Conservation (phyloP, 2,329 filamentous ascomycete genomes). For the Aspergillus luchuensis region DNA sequence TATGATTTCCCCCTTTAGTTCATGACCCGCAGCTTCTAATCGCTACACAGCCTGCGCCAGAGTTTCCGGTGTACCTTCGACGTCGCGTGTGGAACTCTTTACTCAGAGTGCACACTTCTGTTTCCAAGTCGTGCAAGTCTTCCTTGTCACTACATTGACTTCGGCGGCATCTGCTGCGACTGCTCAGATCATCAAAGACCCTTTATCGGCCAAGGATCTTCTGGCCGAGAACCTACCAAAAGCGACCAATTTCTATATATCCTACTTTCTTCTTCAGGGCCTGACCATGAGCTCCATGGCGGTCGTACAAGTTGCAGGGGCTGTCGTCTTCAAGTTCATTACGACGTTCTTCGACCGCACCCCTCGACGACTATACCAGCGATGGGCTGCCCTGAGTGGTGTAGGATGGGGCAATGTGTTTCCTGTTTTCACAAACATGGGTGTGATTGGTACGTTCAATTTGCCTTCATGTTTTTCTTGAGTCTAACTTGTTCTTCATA, state of each 20-base stretch:
- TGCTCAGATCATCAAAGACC: slow-evolving; percentile 65
- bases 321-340: slow-evolving; percentile 71
- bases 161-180: slow-evolving; percentile 76
- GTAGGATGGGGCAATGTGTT: slow-evolving; percentile 83
- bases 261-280: slow-evolving; percentile 92
- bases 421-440: slow-evolving; percentile 77
- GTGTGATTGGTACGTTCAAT: slow-evolving; percentile 67
- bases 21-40: neutral
- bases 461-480: neutral
- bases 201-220: slow-evolving; percentile 63
- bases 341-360: slow-evolving; percentile 70
- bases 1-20: slow-evolving; percentile 44
- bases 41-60: slow-evolving; percentile 67
- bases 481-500: slow-evolving; percentile 32
- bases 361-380: slow-evolving; percentile 73
- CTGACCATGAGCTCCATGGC: slow-evolving; percentile 72
- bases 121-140: slow-evolving; percentile 77
- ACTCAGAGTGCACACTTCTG: slow-evolving; percentile 87
- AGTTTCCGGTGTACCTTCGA: slow-evolving; percentile 75
- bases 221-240: slow-evolving; percentile 77
- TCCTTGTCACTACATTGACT: slow-evolving; percentile 80
- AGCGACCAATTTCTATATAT: slow-evolving; percentile 92
- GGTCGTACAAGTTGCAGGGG: slow-evolving; percentile 71
- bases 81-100: slow-evolving; percentile 79
- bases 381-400: slow-evolving; percentile 73